Conservation (phyloP, 2,329 filamentous ascomycete species). For the Arthrobotrys iridis region DNA sequence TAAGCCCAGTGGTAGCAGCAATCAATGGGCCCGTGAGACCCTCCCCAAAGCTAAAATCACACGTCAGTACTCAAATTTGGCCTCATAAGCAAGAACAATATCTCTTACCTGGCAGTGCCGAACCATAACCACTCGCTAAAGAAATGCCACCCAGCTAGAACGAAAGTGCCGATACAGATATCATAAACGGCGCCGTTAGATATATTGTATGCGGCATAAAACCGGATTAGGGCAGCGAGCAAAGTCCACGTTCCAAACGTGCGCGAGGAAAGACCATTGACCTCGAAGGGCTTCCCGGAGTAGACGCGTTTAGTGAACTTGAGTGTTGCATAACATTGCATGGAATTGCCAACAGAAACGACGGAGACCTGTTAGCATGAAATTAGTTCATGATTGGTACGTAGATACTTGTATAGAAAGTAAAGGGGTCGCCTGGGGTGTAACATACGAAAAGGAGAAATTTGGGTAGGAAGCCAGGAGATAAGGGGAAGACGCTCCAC, state of each 20-base stretch:
- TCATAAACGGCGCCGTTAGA: conserved; percentile 78
- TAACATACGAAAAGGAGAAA: conserved; percentile 57
- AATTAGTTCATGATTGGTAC: background rate
- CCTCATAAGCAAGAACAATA: background rate
- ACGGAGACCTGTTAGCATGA: conserved; percentile 73
- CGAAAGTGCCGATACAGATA: conserved; percentile 82
- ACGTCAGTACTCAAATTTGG: background rate
- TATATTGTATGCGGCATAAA: conserved; percentile 87
- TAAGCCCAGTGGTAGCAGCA: conserved; percentile 67
- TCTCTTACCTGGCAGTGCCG: conserved; percentile 74
- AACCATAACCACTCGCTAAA: conserved; percentile 82
- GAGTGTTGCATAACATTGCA: conserved; percentile 83
- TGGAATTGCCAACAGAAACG: conserved; percentile 82
- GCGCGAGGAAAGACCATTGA: conserved; percentile 71
- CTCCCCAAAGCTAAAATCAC: conserved; percentile 61
- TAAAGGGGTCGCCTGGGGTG: background rate
- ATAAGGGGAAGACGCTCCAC: conserved; percentile 54
- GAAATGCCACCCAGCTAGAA: conserved; percentile 80
- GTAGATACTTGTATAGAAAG: background rate
- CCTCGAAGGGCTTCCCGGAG: conserved; percentile 68
- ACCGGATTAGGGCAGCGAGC: conserved; percentile 77
- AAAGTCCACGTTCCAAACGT: conserved; percentile 91
- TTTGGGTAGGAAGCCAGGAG: conserved; percentile 56
- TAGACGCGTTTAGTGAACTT: conserved; percentile 89
- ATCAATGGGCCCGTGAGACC: conserved; percentile 70